Conservation (phyloP, 2,329 filamentous ascomycete species). For the Neobulgaria alba region DNA sequence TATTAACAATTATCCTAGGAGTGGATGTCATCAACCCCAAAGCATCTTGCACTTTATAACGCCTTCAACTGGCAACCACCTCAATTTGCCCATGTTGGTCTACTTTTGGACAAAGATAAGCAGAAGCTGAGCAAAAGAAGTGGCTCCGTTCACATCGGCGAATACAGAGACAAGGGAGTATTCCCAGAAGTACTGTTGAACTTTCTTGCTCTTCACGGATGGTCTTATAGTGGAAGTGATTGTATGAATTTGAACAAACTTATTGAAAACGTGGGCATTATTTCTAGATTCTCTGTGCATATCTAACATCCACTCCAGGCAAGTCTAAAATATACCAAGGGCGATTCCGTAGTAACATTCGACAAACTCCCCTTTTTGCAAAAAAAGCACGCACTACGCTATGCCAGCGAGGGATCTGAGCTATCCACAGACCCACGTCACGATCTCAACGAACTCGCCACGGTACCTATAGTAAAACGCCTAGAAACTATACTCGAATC, state of each 20-base stretch:
- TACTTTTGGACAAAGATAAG: conserved; percentile 59
- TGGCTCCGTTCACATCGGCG: conserved; percentile 50
- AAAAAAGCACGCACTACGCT: conserved; percentile 45
- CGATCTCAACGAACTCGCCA: conserved; percentile 22
- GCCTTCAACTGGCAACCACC: conserved; percentile 69
- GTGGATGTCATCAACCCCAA: conserved; percentile 92
- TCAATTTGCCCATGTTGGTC: conserved; percentile 70
- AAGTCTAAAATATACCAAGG: conserved; percentile 79
- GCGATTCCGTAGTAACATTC: conserved; percentile 74
- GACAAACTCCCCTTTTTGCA: conserved; percentile 78
- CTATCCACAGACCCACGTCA: conserved; percentile 12
- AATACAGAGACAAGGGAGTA: conserved; percentile 48
- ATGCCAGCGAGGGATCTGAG: conserved; percentile 13
- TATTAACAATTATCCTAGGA: conserved; percentile 43
- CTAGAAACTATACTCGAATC: too few species aligned
- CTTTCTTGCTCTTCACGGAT: conserved; percentile 78
- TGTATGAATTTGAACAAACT: conserved; percentile 64
- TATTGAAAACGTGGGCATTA: conserved; percentile 47
- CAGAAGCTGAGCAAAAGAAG: conserved; percentile 85
- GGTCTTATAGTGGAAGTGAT: conserved; percentile 67
- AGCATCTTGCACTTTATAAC: conserved; percentile 64
- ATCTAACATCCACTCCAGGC: conserved; percentile 42
- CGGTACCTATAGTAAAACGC: conserved; percentile 24
- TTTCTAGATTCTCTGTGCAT: conserved; percentile 3
- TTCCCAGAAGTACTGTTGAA: conserved; percentile 62